Conservation (phyloP, 208 protist species). For the Leishmania guyanensis region DNA sequence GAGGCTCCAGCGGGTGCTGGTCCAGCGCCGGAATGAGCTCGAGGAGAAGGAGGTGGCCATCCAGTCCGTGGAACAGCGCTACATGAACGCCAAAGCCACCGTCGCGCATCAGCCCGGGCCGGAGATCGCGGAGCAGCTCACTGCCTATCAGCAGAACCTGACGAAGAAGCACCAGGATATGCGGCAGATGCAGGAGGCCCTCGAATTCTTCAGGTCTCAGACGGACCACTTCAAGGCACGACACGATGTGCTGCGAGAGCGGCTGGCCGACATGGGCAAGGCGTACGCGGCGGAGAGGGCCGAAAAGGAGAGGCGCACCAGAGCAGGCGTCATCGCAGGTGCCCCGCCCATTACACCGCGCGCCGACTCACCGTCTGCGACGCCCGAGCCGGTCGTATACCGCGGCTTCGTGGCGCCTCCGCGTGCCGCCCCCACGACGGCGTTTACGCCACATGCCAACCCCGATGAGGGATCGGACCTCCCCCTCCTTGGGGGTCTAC, state of each 20-base stretch:
- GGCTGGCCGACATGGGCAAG: slow-evolving; percentile 59
- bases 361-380: neutral
- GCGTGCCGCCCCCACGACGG: neutral
- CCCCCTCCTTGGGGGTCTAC: neutral
- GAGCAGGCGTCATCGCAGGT: neutral
- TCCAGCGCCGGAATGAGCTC: slow-evolving; percentile 94
- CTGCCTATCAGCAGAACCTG: slow-evolving; percentile 92
- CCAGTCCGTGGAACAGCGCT: slow-evolving; percentile 89
- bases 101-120: slow-evolving; percentile 94
- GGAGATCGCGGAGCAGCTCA: slow-evolving; percentile 96
- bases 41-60: slow-evolving; percentile 93
- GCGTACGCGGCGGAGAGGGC: slow-evolving; percentile 39
- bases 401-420: slow-evolving; percentile 30
- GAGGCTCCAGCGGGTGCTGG: slow-evolving; percentile 95
- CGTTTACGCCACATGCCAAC: neutral
- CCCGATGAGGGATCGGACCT: neutral
- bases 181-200: slow-evolving; percentile 82
- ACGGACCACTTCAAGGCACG: slow-evolving; percentile 71
- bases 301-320: slow-evolving; percentile 12
- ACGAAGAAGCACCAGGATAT: slow-evolving; percentile 94
- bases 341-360: neutral
- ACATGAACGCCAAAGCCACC: slow-evolving; percentile 94
- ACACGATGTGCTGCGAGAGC: slow-evolving; percentile 69
- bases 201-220: slow-evolving; percentile 85
- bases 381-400: slow-evolving; percentile 11